Percentiles rank a stretch among this genome's conserved stretches.
phyloP scores from a whole-genome alignment of 257 asterid genomes.

The Eustoma russellianum region DNA sequence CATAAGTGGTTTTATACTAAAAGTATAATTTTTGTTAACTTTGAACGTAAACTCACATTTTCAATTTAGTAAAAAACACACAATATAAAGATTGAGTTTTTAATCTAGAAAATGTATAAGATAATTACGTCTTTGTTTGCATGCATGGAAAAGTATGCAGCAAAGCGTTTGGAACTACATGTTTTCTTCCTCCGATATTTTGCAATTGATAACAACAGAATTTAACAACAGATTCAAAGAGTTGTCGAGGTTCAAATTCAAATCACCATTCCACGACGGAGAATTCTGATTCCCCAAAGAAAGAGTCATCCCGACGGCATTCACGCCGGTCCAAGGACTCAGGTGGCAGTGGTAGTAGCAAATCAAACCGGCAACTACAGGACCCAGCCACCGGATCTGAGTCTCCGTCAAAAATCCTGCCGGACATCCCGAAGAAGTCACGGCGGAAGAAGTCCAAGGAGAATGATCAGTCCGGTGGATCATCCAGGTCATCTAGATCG shows the following conservation, averaged over 20 bases:
- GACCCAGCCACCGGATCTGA: slow-evolving; percentile 19
- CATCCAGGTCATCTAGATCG: slow-evolving; percentile 16
- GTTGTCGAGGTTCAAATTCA: slow-evolving; percentile 30
- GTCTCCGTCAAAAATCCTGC: slow-evolving; percentile 23
- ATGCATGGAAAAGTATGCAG: too few relatives aligned
- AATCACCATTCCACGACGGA: slow-evolving; percentile 22
- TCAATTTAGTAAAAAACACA: too few relatives aligned
- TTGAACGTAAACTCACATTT: too few relatives aligned
- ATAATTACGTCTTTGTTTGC: too few relatives aligned
- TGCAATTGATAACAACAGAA: too few relatives aligned
- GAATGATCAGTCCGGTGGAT: slow-evolving; percentile 11
- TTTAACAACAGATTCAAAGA: slow-evolving; percentile 17
- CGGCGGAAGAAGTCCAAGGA: slow-evolving; percentile 43
- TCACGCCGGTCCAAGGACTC: slow-evolving; percentile 37
- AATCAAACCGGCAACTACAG: slow-evolving; percentile 14
- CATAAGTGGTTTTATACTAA: too few relatives aligned
- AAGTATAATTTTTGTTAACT: too few relatives aligned
- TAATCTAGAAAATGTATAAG: too few relatives aligned
- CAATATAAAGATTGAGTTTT: too few relatives aligned
- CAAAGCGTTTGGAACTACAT: too few relatives aligned
- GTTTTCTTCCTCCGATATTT: too few relatives aligned
- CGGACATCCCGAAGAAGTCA: slow-evolving; percentile 36
- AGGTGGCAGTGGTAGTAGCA: slow-evolving; percentile 25
- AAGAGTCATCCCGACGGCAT: slow-evolving; percentile 40
- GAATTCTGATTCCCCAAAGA: slow-evolving; percentile 32